phyloP scores from a whole-genome alignment of 257 asterid genomes.

The Nicotiana otophora region DNA sequence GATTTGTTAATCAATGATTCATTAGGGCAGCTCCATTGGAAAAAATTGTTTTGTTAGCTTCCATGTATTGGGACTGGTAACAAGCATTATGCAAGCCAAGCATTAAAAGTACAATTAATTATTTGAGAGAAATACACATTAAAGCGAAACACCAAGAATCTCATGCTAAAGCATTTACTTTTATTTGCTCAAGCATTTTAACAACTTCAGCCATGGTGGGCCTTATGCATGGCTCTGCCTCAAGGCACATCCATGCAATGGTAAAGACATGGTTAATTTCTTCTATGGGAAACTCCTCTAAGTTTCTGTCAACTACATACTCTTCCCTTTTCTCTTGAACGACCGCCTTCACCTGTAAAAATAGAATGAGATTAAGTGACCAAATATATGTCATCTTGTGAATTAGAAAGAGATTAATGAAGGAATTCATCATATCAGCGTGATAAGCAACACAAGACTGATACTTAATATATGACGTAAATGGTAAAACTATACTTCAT shows the following conservation, averaged over 20 bases:
- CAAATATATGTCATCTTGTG: not conserved
- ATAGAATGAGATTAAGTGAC: not conserved
- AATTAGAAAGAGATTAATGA: too few relatives aligned
- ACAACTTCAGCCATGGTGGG: slow-evolving; percentile 77
- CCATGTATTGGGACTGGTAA: not conserved
- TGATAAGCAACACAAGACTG: not conserved
- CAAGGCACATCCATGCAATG: slow-evolving; percentile 69
- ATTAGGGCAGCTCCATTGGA: not conserved
- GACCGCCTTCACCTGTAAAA: slow-evolving; percentile 72
- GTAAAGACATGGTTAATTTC: slow-evolving; percentile 52
- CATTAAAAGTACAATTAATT: not conserved
- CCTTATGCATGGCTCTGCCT: slow-evolving; percentile 64
- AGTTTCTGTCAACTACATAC: slow-evolving; percentile 51
- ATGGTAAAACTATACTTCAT: not conserved
- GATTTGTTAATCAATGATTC: not conserved
- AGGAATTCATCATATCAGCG: not conserved
- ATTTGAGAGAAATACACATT: not conserved
- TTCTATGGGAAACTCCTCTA: slow-evolving; percentile 40
- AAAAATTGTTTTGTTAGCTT: slow-evolving; percentile 1
- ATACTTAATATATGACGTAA: not conserved
- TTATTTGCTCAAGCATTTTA: slow-evolving; percentile 62
- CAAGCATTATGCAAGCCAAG: not conserved
- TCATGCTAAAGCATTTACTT: slow-evolving; percentile 24
- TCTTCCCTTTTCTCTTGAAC: slow-evolving; percentile 72
- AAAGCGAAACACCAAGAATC: not conserved